These are phyloP conservation scores for Talaromyces verruculosus DNA, from an alignment of 2,329 filamentous ascomycete species.

Conservation along the genomic window DNA sequence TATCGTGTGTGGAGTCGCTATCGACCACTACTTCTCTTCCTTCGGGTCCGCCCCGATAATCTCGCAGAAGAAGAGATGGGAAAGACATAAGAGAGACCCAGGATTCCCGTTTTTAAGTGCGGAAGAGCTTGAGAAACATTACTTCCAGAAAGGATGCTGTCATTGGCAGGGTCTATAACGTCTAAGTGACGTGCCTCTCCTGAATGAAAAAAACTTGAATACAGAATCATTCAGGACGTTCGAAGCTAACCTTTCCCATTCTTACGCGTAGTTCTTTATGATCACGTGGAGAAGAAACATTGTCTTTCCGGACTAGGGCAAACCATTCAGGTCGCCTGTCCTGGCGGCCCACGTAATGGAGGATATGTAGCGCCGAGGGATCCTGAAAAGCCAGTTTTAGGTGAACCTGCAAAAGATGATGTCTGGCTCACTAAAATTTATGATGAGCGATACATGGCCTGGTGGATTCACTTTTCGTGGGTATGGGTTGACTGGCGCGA, in stretches of 20 bases:
- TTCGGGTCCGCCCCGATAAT: background rate
- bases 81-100: background rate
- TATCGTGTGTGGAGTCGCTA: background rate
- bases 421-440: background rate
- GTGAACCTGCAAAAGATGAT: background rate
- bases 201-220: background rate
- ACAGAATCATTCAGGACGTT: background rate
- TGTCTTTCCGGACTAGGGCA: background rate
- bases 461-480: background rate
- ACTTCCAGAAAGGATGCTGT: background rate
- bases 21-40: too few species aligned
- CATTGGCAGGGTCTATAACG: background rate
- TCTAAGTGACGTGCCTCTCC: background rate
- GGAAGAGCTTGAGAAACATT: background rate
- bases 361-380: background rate
- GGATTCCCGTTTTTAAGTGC: background rate
- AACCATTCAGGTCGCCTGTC: background rate
- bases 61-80: background rate
- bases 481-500: background rate
- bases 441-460: background rate
- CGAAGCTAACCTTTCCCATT: background rate
- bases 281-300: background rate
- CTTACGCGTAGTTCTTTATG: background rate
- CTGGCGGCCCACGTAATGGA: background rate
- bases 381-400: background rate